Evolutionary conservation across 2,329 filamentous ascomycete genomes (phyloP).

Genomic region (Botrytis pseudocinerea): DNA sequence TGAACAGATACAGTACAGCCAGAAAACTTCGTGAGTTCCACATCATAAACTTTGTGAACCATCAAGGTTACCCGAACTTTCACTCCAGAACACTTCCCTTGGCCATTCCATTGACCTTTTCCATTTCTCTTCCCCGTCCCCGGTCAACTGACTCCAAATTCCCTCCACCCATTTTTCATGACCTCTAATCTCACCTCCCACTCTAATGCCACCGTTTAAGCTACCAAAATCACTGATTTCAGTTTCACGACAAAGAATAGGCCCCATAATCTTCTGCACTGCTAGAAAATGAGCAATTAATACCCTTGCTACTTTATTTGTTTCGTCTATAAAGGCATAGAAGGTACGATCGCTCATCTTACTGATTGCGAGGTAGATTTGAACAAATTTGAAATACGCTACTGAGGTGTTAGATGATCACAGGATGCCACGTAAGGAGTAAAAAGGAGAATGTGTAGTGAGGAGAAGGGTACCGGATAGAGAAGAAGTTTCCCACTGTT

Average conservation of each 20-base stretch:
- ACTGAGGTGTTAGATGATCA: not conserved
- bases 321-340: not conserved
- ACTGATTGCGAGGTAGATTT: not conserved
- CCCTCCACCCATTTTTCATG: not conserved
- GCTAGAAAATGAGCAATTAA: not conserved
- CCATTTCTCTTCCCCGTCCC: not conserved
- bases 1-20: not conserved
- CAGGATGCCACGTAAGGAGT: not conserved
- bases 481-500: not conserved
- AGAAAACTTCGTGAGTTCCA: no score
- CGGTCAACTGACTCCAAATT: not conserved
- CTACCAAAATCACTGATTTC: not conserved
- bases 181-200: not conserved
- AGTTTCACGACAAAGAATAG: not conserved
- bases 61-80: not conserved
- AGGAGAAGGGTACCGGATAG: not conserved
- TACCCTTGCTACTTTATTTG: not conserved
- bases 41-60: not conserved
- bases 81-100: not conserved
- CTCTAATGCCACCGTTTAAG: not conserved
- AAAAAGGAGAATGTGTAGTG: not conserved
- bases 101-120: not conserved
- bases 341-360: not conserved
- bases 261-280: not conserved
- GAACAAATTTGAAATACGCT: not conserved